Base-by-base conservation (phyloP, 208 protist genomes). In the Trypanosoma avium region DNA sequence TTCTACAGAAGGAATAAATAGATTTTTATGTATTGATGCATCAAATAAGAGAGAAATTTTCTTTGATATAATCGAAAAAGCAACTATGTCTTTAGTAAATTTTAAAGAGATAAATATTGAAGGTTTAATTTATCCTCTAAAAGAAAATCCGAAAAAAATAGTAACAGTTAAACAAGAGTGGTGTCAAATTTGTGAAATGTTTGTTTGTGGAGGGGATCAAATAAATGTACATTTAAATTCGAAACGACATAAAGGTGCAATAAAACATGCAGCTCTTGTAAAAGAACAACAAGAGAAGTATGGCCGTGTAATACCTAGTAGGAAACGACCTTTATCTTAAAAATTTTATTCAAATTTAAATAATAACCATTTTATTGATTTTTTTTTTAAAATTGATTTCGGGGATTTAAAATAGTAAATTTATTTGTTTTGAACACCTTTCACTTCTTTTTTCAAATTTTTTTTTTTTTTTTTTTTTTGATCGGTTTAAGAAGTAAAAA, bases 171-270 rank as follows among this genome's bases (percentile, higher is more conserved):
- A 61, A 19, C 75, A 90, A 30, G 76, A 87, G 27, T 53, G 54
- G 26, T 95, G 89, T 63, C 30, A 61, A 4, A 6, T 90, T 3
- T 95, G 89, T 60, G 70, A 78, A 0, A 50, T 73, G 38, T 64
- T 84, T 35, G 58, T 93, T 5, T 90, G 64, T 60, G 89, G 82
- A 19, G 54, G 80, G 9, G 74, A 55, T 26, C 70, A 85, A 47
- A 81, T 79, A 71, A 59, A 55, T 12, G 59, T 55, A 0, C 89
- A 95, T 65, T 40, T 87, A 12, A 58, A 61, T 12, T 90, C 83
- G 9, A 92, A 88, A 59, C 75, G 86, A 3, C 89, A 95, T 61
- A 69, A 72, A 26, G 79, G 74, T 10, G 77, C 82, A 17, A 27
- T 91, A 15, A 72, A 72, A 33, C 75, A 82, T 22, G 61, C 64